Evolutionary conservation across 78 protist species (phyloP).

Genomic region (Dictyostelium citrinum): DNA sequence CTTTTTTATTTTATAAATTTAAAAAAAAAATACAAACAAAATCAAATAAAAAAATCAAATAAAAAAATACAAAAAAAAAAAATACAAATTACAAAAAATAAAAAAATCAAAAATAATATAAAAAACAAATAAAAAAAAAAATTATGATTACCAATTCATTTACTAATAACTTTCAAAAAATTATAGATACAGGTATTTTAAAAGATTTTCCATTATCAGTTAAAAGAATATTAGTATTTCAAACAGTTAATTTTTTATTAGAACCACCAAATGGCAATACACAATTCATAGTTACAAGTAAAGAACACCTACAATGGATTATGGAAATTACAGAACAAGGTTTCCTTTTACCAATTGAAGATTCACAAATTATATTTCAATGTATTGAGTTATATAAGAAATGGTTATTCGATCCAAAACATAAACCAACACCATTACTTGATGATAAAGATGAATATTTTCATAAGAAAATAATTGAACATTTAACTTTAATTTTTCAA

Average conservation of each 20-base stretch:
- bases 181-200: slow-evolving; percentile 61
- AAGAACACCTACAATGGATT: slow-evolving; percentile 54
- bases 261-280: slow-evolving; percentile 4
- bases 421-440: slow-evolving; percentile 10
- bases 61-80: not conserved
- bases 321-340: slow-evolving; percentile 71
- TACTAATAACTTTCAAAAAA: not conserved
- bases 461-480: slow-evolving; percentile 29
- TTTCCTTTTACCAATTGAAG: slow-evolving; percentile 56
- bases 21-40: not conserved
- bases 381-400: slow-evolving; percentile 57
- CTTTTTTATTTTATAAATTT: not conserved
- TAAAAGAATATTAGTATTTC: slow-evolving; percentile 43
- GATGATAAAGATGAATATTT: slow-evolving; percentile 53
- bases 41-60: no score
- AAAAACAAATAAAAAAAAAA: not conserved
- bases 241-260: slow-evolving; percentile 26
- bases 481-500: slow-evolving; percentile 53
- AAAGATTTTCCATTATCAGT: slow-evolving; percentile 63
- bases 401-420: slow-evolving; percentile 66
- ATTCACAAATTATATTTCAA: not conserved
- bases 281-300: not conserved
- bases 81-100: not conserved
- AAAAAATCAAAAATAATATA: no score
- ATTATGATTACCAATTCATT: not conserved